phyloP scores from a whole-genome alignment of 352 stramenopile species.

The Globisporangium camurandrum region DNA sequence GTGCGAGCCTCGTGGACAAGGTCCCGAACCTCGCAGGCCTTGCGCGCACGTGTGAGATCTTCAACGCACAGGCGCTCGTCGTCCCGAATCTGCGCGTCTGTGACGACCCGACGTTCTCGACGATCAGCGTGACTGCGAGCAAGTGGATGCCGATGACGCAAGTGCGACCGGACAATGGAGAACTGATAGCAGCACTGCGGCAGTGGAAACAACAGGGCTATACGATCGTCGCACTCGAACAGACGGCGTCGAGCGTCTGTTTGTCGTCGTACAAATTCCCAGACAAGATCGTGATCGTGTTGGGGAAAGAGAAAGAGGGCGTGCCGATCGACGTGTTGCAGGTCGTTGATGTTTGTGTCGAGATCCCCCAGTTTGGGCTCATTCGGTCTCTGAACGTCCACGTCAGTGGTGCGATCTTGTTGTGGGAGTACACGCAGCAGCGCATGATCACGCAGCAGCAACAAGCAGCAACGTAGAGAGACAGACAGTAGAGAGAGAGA shows the following conservation, averaged over 20 bases:
- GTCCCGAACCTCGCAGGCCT: slow-evolving; percentile 92
- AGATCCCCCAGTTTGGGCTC: slow-evolving; percentile 97
- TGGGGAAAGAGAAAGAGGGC: slow-evolving; percentile 96
- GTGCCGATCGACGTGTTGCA: slow-evolving; percentile 94
- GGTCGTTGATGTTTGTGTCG: slow-evolving; percentile 93
- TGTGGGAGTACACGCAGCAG: slow-evolving; percentile 97
- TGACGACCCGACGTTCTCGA: slow-evolving; percentile 88
- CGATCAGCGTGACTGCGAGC: slow-evolving; percentile 88
- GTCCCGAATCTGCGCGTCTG: slow-evolving; percentile 81
- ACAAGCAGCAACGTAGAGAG: background rate
- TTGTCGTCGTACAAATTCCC: slow-evolving; percentile 83
- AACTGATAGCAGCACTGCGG: slow-evolving; percentile 26
- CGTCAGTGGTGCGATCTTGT: slow-evolving; percentile 90
- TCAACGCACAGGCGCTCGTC: slow-evolving; percentile 86
- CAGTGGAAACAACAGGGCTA: slow-evolving; percentile 85
- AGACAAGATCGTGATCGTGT: slow-evolving; percentile 88
- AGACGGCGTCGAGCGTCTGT: slow-evolving; percentile 89
- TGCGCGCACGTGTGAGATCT: slow-evolving; percentile 93
- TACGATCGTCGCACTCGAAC: slow-evolving; percentile 91
- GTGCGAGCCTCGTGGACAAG: slow-evolving; percentile 91
- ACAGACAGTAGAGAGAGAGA: background rate
- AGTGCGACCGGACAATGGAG: slow-evolving; percentile 44
- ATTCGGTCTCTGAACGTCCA: slow-evolving; percentile 97
- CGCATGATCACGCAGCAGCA: slow-evolving; percentile 20
- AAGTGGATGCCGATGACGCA: slow-evolving; percentile 95